These are phyloP conservation scores for Candida dajiaensis DNA, from an alignment of 805 yeast species.

Conservation along the genomic window DNA sequence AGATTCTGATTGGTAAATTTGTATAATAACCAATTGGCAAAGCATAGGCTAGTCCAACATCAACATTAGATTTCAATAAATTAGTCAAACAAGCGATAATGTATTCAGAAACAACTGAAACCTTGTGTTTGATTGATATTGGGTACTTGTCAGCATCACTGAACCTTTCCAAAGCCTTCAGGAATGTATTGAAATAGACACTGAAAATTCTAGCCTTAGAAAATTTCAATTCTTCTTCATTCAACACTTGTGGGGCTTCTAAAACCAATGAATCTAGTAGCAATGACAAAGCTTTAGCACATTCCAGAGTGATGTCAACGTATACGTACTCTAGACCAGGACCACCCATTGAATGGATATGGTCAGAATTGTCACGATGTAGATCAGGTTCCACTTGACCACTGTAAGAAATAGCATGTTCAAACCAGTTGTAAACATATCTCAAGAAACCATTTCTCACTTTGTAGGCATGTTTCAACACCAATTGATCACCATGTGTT, in stretches of 20 bases:
- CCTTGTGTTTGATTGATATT: conserved; percentile 43
- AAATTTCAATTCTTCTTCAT: conserved; percentile 46
- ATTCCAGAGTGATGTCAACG: conserved; percentile 59
- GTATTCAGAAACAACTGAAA: conserved; percentile 52
- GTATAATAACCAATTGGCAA: conserved; percentile 74
- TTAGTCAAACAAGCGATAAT: conserved; percentile 63
- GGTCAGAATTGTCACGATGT: neutral
- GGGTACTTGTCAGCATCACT: conserved; percentile 30
- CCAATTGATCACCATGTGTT: conserved; percentile 26
- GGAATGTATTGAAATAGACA: conserved; percentile 59
- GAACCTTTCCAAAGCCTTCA: conserved; percentile 36
- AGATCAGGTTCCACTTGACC: conserved; percentile 21
- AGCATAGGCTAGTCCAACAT: conserved; percentile 70
- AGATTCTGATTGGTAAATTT: conserved; percentile 56
- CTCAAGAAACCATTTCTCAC: conserved; percentile 44
- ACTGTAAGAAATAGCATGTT: conserved; percentile 40
- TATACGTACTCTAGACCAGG: conserved; percentile 41
- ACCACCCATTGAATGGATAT: conserved; percentile 8
- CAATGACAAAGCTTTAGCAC: conserved; percentile 51
- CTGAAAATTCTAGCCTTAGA: conserved; percentile 60
- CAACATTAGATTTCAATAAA: conserved; percentile 64
- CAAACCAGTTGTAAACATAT: conserved; percentile 47
- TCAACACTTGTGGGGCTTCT: conserved; percentile 52
- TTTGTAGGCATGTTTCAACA: conserved; percentile 39
- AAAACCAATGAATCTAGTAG: conserved; percentile 51